These are phyloP conservation scores for Phytophthora pisi DNA, from an alignment of 352 stramenopile genomes.

Conservation along the genomic window DNA sequence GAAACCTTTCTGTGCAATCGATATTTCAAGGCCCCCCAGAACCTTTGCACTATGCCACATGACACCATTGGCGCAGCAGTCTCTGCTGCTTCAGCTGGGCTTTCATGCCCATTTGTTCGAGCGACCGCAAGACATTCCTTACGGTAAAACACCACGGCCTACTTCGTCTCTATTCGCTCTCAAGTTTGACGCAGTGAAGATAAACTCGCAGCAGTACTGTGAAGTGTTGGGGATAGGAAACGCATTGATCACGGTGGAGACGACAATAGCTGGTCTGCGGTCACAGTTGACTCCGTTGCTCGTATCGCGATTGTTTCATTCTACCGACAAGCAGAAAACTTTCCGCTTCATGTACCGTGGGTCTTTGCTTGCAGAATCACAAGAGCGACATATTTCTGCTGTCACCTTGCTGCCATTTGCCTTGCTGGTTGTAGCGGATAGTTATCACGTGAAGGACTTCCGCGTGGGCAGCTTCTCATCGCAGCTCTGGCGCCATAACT, in stretches of 20 bases:
- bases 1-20: slow-evolving; percentile 24
- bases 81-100: slow-evolving; percentile 39
- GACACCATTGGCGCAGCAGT: slow-evolving; percentile 20
- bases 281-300: slow-evolving; percentile 10
- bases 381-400: slow-evolving; percentile 29
- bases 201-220: slow-evolving; percentile 6
- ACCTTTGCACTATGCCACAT: slow-evolving; percentile 4
- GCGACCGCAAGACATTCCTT: slow-evolving; percentile 13
- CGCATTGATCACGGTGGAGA: slow-evolving; percentile 17
- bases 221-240: slow-evolving; percentile 24
- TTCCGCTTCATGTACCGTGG: slow-evolving; percentile 46
- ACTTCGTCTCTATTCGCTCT: slow-evolving; percentile 12
- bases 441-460: neutral
- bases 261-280: slow-evolving; percentile 26
- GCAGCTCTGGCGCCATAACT: slow-evolving; percentile 31
- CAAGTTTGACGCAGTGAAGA: slow-evolving; percentile 29
- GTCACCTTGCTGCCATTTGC: slow-evolving; percentile 38
- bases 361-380: slow-evolving; percentile 20
- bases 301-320: slow-evolving; percentile 1
- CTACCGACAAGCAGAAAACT: slow-evolving; percentile 4
- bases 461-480: neutral
- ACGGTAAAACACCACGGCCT: neutral
- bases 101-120: slow-evolving; percentile 36
- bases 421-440: slow-evolving; percentile 18
- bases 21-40: neutral